phyloP scores from a whole-genome alignment of 2,329 filamentous ascomycete species.

The Keithomyces neogunnii region DNA sequence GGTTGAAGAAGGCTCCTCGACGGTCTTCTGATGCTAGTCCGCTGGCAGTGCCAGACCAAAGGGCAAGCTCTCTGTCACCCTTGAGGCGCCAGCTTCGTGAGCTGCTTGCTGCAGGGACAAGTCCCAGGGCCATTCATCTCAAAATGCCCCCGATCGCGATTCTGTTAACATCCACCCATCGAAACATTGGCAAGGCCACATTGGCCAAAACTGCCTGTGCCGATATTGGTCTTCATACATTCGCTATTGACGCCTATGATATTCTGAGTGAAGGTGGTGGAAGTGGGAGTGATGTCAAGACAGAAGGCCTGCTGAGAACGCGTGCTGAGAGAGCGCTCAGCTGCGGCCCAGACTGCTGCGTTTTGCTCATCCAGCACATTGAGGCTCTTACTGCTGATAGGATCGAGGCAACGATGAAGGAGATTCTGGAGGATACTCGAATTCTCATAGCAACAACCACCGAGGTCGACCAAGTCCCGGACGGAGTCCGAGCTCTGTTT shows the following conservation, averaged over 20 bases:
- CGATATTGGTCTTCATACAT: constrained; percentile 85
- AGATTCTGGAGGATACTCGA: constrained; percentile 69
- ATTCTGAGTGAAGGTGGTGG: constrained; percentile 80
- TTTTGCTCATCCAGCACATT: constrained; percentile 79
- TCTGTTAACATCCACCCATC: constrained; percentile 81
- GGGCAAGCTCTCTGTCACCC: constrained; percentile 44
- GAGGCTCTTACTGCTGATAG: constrained; percentile 87
- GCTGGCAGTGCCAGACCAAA: constrained; percentile 34
- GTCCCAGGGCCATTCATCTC: constrained; percentile 75
- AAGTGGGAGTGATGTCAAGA: constrained; percentile 86
- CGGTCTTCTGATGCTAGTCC: constrained; percentile 27
- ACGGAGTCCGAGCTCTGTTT: constrained; percentile 82
- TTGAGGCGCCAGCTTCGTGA: constrained; percentile 69
- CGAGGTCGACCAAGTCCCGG: constrained; percentile 88
- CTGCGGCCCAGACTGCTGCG: constrained; percentile 77
- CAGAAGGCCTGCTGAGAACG: constrained; percentile 80
- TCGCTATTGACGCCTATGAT: constrained; percentile 84
- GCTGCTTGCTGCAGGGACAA: constrained; percentile 80
- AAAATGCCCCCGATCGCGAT: constrained; percentile 84
- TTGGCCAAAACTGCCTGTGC: constrained; percentile 68
- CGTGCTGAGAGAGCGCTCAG: constrained; percentile 81
- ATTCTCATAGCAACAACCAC: constrained; percentile 91
- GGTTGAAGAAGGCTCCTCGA: constrained; percentile 58
- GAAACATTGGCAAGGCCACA: constrained; percentile 86
- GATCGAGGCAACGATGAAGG: constrained; percentile 76